phyloP scores from a whole-genome alignment of 1,284 basidiomycete species.

The Rhodofomes roseus region DNA sequence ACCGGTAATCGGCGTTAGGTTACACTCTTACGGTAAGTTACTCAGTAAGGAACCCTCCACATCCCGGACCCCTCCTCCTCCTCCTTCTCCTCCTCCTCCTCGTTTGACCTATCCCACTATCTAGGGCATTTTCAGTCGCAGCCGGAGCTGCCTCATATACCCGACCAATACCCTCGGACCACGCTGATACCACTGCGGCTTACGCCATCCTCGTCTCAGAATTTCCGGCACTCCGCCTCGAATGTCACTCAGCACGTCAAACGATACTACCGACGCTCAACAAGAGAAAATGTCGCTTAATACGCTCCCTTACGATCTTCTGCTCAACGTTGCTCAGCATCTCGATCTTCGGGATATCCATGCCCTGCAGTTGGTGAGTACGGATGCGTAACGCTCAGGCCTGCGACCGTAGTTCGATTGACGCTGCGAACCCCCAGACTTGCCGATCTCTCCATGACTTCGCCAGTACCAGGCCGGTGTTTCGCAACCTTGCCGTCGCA shows the following conservation, averaged over 20 bases:
- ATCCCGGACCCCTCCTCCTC: no score
- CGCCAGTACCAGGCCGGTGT: slow-evolving; percentile 59
- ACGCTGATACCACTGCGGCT: not conserved
- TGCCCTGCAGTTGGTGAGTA: slow-evolving; percentile 55
- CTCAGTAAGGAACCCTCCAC: no score
- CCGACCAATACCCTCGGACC: not conserved
- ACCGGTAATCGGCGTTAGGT: no score
- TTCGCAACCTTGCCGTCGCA: slow-evolving; percentile 55
- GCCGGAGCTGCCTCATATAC: not conserved
- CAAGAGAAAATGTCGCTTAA: slow-evolving; percentile 33
- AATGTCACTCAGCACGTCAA: slow-evolving; percentile 1
- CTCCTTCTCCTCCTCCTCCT: no score
- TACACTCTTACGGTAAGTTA: no score
- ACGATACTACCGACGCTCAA: slow-evolving; percentile 13
- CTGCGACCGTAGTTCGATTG: not conserved
- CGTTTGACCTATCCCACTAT: no score
- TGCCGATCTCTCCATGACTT: slow-evolving; percentile 57
- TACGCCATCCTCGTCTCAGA: not conserved
- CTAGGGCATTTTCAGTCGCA: no score
- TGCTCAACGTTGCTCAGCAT: slow-evolving; percentile 60
- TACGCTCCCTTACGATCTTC: slow-evolving; percentile 62
- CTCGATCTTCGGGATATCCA: slow-evolving; percentile 56
- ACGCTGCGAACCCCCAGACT: slow-evolving; percentile 38
- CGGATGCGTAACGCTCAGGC: not conserved
- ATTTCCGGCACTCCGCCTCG: not conserved